Base-by-base conservation (phyloP, 2,329 filamentous ascomycete species). In the Xylaria digitata region DNA sequence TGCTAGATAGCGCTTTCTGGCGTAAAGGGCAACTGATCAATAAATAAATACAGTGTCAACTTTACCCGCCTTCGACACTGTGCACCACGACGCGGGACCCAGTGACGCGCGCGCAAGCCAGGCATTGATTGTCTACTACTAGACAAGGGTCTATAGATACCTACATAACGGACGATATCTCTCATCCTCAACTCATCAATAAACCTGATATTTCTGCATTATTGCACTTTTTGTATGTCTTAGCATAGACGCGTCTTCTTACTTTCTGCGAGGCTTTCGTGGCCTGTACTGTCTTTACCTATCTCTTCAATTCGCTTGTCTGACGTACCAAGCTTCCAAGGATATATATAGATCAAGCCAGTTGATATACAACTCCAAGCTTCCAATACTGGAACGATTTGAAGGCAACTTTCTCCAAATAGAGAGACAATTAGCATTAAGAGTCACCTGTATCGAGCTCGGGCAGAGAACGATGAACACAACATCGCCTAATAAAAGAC, bases 401-500 rank as follows among this genome's bases (percentile, higher is more conserved):
- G 30, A 30, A 46, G 52, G 4, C 37, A 45, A 49, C 53, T 50
- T 26, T 64, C 30, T 32, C 45, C 32, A 49, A 15, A 48, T 50
- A 8, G 48, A 56, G 55, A 48, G 4, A 49, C 9, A 21, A 7
- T 19, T 9, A 21, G 1, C 45, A 23, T 55, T 37, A 15, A 30
- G 11, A 2, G 4, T 21, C 8, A 7, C 52, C 32, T 32, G n/a
- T 45, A 52, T 13, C 53, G 37, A 32, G 26, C 21, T 9, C n/a
- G 13, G 19, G 32, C 23, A 6, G 17, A 40, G 11, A 6, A 65
- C 46, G 2, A 77, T 77, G 76, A 72, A 75, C 37, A 59, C 64
- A 26, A 50, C 70, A 30, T 73, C 73, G n/a, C 75, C 76, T 5
- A 71, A 43, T 65, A 77, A 76, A 61, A 69, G 76, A 71, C 75